Conservation (phyloP, 768 basidiomycete genomes). For the Amanita rimosa region DNA sequence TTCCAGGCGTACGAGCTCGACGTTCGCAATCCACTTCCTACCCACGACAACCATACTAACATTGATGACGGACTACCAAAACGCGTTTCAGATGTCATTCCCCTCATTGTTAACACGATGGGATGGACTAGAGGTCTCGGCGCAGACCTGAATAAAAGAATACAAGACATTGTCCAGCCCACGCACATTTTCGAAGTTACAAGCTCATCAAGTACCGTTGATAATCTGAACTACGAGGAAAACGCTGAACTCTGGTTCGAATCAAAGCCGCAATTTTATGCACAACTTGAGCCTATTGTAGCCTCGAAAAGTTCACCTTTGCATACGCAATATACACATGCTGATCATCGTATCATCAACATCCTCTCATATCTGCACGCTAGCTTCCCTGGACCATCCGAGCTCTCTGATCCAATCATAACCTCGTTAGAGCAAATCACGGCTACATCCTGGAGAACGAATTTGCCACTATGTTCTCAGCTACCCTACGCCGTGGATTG, state of each 20-base stretch:
- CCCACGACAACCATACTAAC: conserved; percentile 12
- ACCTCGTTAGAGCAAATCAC: conserved; percentile 20
- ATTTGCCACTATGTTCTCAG: conserved; percentile 52
- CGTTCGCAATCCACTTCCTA: conserved; percentile 34
- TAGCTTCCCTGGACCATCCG: conserved; percentile 16
- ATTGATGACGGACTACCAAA: conserved; percentile 14
- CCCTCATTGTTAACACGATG: conserved; percentile 91
- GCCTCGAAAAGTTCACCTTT: conserved; percentile 29
- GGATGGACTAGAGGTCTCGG: conserved; percentile 96
- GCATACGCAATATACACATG: conserved; percentile 35
- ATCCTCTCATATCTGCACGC: conserved; percentile 75
- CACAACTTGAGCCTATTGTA: conserved; percentile 12
- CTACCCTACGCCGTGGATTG: conserved; percentile 67
- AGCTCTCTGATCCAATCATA: background rate
- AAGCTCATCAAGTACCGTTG: conserved; percentile 13
- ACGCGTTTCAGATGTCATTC: conserved; percentile 48
- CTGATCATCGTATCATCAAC: conserved; percentile 62
- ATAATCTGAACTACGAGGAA: conserved; percentile 4
- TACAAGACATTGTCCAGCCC: conserved; percentile 57
- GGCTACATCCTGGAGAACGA: conserved; percentile 52
- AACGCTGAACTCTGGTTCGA: background rate
- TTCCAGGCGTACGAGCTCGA: conserved; percentile 61
- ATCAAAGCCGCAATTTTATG: background rate
- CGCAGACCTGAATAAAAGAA: conserved; percentile 58
- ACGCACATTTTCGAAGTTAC: conserved; percentile 48